Evolutionary conservation across 768 basidiomycete species (phyloP), one percentile per base, ranked within the genome.

Genomic region (Amanita fuliginea): DNA sequence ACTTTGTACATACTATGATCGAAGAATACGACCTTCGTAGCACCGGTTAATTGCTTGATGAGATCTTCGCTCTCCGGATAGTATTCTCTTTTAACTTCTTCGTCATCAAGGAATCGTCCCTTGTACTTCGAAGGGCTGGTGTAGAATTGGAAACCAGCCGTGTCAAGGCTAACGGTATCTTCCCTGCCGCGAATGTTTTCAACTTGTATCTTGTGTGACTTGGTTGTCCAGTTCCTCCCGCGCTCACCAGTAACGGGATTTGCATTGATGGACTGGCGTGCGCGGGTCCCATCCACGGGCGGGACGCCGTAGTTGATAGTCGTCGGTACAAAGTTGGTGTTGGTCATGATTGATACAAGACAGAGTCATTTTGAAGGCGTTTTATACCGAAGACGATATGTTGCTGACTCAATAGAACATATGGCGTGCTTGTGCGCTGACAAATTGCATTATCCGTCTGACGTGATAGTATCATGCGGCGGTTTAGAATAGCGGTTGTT

Each of bases 21-120:
- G 55, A 83, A 84, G 14, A 81, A 46, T 6, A 64, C 74, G 9
- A 80, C 77, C 21, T 69, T 65, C 54, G 67, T 75, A 0, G 81
- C 82, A 3, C 82, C 80, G 0, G 80, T 80, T 11, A 76, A 48
- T 51, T 74, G 59, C 64, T 82, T 81, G 42, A 83, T 62, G 41
- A 81, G 65, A 57, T 75, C 75, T n/a, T 69, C 64, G 55, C 74
- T 76, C 62, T 84, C 82, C 0, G 73, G 70, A 55, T 82, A 83
- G 59, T 85, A 84, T 42, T 75, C 75, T 39, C 53, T 55, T 55
- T 67, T 56, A 33, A 83, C 71, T n/a, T 72, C 73, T 8, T 68
- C 72, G 33, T 80, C 71, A 53, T 69, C 62, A 3, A 54, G 46
- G 59, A 78, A 79, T 0, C 65, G 49, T 13, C 19, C 18, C 21